Conservation (phyloP, 306 rosid species). For the Citrullus colocynthis region DNA sequence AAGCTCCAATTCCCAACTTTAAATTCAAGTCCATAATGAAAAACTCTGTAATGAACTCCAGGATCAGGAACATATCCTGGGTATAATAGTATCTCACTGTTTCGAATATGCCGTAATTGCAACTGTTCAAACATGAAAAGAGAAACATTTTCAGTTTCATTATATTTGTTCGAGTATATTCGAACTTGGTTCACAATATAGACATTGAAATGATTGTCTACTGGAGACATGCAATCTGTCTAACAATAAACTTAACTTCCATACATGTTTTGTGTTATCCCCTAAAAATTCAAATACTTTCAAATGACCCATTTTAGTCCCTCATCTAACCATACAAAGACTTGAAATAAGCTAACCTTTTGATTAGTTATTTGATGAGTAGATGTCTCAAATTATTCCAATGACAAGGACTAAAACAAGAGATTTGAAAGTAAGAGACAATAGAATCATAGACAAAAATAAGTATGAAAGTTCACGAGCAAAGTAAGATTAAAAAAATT, state of each 20-base stretch:
- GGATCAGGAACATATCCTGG: constrained; percentile 74
- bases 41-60: constrained; percentile 74
- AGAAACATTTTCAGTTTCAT: neutral
- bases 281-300: neutral
- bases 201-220: neutral
- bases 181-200: neutral
- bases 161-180: neutral
- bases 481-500: neutral
- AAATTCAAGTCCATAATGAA: constrained; percentile 84
- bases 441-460: neutral
- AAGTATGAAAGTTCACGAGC: neutral
- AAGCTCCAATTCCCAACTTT: constrained; percentile 92
- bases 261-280: neutral
- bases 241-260: neutral
- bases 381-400: neutral
- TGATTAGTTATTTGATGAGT: neutral
- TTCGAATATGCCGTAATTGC: constrained; percentile 55
- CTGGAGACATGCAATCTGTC: neutral
- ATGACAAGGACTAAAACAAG: neutral
- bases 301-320: neutral
- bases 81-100: constrained; percentile 55
- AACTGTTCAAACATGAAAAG: constrained; percentile 35
- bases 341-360: neutral
- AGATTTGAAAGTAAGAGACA: neutral
- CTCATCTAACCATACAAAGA: neutral